Evolutionary conservation across 2,329 filamentous ascomycete species (phyloP), one percentile per base, ranked within the genome.

Genomic region (Sporothrix sp.): DNA sequence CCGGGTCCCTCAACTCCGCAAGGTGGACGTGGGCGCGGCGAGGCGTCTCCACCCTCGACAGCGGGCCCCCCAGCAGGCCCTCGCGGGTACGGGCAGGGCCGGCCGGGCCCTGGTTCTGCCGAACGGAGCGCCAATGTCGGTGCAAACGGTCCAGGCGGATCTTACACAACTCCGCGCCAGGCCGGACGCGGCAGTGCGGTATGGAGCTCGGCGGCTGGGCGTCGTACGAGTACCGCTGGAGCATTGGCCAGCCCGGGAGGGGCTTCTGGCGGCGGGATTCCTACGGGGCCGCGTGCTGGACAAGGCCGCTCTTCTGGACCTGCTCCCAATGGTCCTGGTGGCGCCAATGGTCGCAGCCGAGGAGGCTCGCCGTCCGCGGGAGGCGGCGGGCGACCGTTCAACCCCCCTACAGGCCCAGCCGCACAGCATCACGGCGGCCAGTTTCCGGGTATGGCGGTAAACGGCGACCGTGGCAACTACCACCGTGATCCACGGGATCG

Each of bases 351-450:
- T 9, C 37, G 53, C n/a, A 42, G 42, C 13, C 50, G 53, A 4
- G 43, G 50, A 3, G 52, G 33, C n/a, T 52, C 50, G 27, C 42
- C 50, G 7, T 27, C 38, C 20, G 5, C 23, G 7, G 36, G 49
- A 10, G 40, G 40, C 13, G 51, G 48, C 10, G 69, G 59, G 54
- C 75, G 68, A 54, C 69, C 74, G 0, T 79, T 80, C 61, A 79
- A 79, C 56, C 76, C 76, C 2, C 76, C 75, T 3, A 79, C 76
- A 1, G 76, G 76, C 3, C 76, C 76, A 0, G 65, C 71, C 0
- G 64, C 68, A 1, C 66, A 65, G 54, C 66, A 68, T 52, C 58
- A 40, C n/a, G 23, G 23, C 25, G 11, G 27, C 7, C 46, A 7
- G 13, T 45, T n/a, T 5, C 27, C 25, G 30, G 46, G 32, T 10